Percentiles rank a stretch among this genome's conserved stretches.
These are phyloP conservation scores for Conidiobolus incongruus DNA, from an alignment of 371 early-diverging fungal species.

Conservation along the genomic window DNA sequence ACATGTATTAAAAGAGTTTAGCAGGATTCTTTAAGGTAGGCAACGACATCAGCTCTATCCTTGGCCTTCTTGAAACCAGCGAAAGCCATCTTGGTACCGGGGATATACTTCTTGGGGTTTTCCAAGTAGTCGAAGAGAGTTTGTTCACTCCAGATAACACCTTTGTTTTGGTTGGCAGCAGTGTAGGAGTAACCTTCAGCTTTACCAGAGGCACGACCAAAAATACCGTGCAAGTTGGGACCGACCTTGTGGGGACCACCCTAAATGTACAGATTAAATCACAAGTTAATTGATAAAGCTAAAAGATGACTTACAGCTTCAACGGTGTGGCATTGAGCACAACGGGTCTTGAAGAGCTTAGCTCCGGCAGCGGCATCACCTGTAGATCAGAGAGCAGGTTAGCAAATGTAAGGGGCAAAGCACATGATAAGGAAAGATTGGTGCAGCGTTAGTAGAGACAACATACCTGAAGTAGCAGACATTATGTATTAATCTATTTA, in stretches of 20 bases:
- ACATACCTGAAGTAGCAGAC: constrained; percentile 3
- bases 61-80: constrained; percentile 92
- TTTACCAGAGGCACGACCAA: constrained; percentile 73
- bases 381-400: neutral
- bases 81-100: constrained; percentile 95
- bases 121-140: constrained; percentile 71
- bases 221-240: constrained; percentile 85
- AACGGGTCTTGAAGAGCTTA: constrained; percentile 97
- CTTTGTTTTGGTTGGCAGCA: constrained; percentile 76
- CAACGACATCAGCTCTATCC: constrained; percentile 70
- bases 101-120: constrained; percentile 96
- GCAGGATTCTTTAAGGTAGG: constrained; percentile 54
- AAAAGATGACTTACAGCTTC: constrained; percentile 32
- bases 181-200: constrained; percentile 83
- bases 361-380: constrained; percentile 37
- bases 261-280: constrained; percentile 11
- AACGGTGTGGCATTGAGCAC: constrained; percentile 94
- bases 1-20: no score
- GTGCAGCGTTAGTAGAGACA: no score
- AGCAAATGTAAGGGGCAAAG: neutral
- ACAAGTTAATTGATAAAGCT: neutral
- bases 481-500: neutral
- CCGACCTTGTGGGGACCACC: constrained; percentile 85
- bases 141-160: constrained; percentile 69
- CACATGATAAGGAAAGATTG: no score